Evolutionary conservation across 2,329 filamentous ascomycete species (phyloP).

Genomic region (Pestalotiopsis sp.): DNA sequence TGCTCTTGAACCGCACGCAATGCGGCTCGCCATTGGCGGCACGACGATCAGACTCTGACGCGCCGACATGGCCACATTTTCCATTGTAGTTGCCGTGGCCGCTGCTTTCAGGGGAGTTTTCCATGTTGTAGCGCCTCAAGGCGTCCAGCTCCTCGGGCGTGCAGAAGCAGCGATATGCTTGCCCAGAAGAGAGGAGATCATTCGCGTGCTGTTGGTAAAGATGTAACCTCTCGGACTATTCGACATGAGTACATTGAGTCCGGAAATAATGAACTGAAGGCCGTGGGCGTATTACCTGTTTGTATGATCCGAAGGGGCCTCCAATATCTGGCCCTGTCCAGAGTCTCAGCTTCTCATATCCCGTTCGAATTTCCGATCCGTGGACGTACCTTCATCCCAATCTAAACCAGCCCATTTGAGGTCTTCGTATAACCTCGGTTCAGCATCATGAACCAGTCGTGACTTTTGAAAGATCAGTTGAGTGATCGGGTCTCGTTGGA

Average conservation of each 20-base stretch:
- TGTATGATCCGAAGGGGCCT: constrained; percentile 83
- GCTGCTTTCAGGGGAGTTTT: constrained; percentile 37
- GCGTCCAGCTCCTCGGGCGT: constrained; percentile 69
- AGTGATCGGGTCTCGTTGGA: background rate
- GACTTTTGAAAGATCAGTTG: constrained; percentile 52
- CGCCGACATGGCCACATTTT: constrained; percentile 69
- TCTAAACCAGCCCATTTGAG: constrained; percentile 84
- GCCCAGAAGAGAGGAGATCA: constrained; percentile 67
- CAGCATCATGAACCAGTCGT: constrained; percentile 79
- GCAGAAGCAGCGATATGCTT: constrained; percentile 95
- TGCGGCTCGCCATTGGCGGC: constrained; percentile 71
- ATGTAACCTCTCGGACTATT: constrained; percentile 74
- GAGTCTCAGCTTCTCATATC: constrained; percentile 20
- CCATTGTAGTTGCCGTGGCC: constrained; percentile 53
- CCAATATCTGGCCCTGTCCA: constrained; percentile 72
- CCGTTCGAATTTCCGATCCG: background rate
- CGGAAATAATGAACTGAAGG: background rate
- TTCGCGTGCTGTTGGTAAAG: constrained; percentile 75
- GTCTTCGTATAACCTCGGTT: constrained; percentile 76
- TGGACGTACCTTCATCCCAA: constrained; percentile 81
- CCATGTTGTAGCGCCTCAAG: constrained; percentile 65
- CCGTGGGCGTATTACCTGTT: constrained; percentile 61
- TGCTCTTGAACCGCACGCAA: constrained; percentile 72
- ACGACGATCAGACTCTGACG: constrained; percentile 69
- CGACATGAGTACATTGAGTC: background rate